phyloP scores from a whole-genome alignment of 139 green algal genomes.

The Chloropicon primus region DNA sequence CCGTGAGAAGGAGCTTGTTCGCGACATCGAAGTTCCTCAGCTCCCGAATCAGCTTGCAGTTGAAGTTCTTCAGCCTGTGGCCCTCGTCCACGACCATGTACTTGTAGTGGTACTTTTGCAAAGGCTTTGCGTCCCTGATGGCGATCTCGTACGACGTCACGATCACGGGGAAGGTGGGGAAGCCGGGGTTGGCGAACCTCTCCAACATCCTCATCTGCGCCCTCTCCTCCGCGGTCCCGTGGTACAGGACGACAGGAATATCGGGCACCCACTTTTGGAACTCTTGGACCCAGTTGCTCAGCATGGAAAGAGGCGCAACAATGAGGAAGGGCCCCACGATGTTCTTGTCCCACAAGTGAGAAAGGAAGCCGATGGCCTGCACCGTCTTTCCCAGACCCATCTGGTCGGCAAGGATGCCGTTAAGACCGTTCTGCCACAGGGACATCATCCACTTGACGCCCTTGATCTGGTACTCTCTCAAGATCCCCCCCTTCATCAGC shows the following conservation, averaged over 20 bases:
- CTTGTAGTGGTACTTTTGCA: constrained; percentile 68
- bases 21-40: constrained; percentile 54
- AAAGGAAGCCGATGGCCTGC: constrained; percentile 90
- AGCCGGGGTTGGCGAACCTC: background rate
- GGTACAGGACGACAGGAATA: constrained; percentile 79
- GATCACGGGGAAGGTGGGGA: constrained; percentile 64
- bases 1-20: constrained; percentile 88
- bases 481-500: constrained; percentile 57
- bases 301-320: constrained; percentile 76
- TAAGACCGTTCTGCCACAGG: constrained; percentile 82
- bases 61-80: constrained; percentile 93
- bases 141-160: constrained; percentile 90
- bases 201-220: background rate
- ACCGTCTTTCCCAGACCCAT: constrained; percentile 94
- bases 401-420: constrained; percentile 86
- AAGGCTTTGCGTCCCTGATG: constrained; percentile 65
- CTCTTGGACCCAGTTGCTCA: constrained; percentile 90
- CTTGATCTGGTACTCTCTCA: constrained; percentile 74
- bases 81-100: constrained; percentile 89
- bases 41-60: constrained; percentile 86
- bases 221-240: constrained; percentile 61
- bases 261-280: constrained; percentile 70
- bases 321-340: constrained; percentile 71
- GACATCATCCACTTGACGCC: constrained; percentile 82
- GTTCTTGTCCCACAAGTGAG: constrained; percentile 57